Conservation (phyloP, 2,329 filamentous ascomycete genomes). For the Neonectria sp. region DNA sequence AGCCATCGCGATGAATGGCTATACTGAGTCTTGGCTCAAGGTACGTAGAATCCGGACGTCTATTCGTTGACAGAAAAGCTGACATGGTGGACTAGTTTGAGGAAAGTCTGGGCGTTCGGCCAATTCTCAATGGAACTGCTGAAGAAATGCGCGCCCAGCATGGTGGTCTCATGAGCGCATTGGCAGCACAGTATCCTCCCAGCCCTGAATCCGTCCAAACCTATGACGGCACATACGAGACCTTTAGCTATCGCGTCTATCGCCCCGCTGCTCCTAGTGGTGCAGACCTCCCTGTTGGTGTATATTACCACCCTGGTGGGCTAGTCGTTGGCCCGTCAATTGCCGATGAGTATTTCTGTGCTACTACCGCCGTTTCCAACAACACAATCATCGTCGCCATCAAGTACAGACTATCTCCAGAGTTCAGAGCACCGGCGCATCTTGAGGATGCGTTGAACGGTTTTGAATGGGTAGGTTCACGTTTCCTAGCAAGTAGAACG, state of each 20-base stretch:
- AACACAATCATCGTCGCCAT: background rate
- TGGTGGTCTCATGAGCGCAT: background rate
- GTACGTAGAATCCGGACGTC: background rate
- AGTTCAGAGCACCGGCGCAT: background rate
- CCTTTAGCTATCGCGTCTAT: background rate
- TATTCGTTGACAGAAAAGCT: background rate
- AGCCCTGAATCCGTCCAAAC: background rate
- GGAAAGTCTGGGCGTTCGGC: background rate
- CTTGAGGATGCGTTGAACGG: background rate
- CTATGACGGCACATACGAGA: background rate
- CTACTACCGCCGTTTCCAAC: background rate
- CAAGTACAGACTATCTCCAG: background rate
- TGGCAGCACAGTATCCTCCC: no score
- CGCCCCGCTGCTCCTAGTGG: background rate
- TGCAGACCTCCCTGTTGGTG: background rate
- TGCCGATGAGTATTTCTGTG: background rate
- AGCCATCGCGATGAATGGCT: background rate
- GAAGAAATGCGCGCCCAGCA: constrained; percentile 4
- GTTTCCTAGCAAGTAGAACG: background rate
- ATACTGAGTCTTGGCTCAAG: constrained; percentile 2
- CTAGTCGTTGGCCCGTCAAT: background rate
- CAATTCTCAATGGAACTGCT: constrained; percentile 1
- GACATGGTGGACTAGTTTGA: background rate
- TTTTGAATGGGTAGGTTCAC: background rate
- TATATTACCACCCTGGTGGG: background rate